Conservation (phyloP, 2,329 filamentous ascomycete species). For the Claviceps quebecensis region DNA sequence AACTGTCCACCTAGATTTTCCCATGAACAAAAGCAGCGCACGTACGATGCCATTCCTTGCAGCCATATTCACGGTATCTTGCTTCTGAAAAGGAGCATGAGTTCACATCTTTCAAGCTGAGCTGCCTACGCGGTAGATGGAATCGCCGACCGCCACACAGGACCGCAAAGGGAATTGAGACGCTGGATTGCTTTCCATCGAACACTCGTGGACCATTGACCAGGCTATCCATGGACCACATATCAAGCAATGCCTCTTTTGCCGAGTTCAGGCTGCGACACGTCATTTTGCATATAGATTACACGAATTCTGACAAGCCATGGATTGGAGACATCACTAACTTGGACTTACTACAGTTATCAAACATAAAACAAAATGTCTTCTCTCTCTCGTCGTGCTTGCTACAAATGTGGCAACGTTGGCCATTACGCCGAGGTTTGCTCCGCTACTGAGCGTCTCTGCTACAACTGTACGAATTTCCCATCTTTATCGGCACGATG, state of each 20-base stretch:
- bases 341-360: background rate
- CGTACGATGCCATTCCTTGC: too few species aligned
- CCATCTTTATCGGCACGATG: background rate
- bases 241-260: background rate
- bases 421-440: conserved; percentile 80
- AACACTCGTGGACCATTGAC: too few species aligned
- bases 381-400: conserved; percentile 67
- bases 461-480: conserved; percentile 81
- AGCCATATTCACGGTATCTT: too few species aligned
- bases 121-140: background rate
- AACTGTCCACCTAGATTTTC: background rate
- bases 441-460: conserved; percentile 93
- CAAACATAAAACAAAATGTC: conserved; percentile 42
- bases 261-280: background rate
- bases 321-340: background rate
- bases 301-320: background rate
- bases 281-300: background rate
- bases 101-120: background rate
- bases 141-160: too few species aligned
- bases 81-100: background rate
- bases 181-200: too few species aligned
- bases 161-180: too few species aligned
- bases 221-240: too few species aligned
- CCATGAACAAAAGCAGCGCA: too few species aligned
- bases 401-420: conserved; percentile 74